Base-by-base conservation (phyloP, 495 filamentous ascomycete species). In the Neurospora sublineolata region DNA sequence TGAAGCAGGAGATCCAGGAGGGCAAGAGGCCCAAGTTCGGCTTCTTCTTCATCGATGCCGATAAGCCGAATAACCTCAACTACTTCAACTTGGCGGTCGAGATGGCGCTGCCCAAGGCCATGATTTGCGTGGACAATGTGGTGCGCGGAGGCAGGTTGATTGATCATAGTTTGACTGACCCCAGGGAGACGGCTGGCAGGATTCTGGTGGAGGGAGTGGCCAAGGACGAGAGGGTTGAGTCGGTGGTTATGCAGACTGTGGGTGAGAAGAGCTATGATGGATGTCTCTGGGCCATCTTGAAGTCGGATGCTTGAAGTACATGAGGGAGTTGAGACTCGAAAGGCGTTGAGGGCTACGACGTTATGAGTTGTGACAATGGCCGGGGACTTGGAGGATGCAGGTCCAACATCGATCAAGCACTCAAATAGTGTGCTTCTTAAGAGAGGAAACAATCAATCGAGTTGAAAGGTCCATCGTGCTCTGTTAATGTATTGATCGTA, bases 261-360 rank as follows among this genome's bases (percentile, higher is more conserved):
- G 82, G 83, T 0, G 83, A 83, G 76, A 88, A 87, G 79, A 79
- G 75, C 20, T 84, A 86, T 72, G 86, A 87, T 80, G 86, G 86
- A 2, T 84, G 72, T 69, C 46, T 80, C 68, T 82, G 75, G 58
- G 78, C 77, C 4, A 76, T 77, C 70, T 78, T 83, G 76, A 82
- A 81, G 58, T 82, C 70, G 40, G 30, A 27, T 77, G 83, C 77
- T 39, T 69, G 33, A 70, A 33, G 30, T 30, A 30, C 11, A 16
- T 14, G 0, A 3, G 23, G 12, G 52, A 4, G 52, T 27, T 16
- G 52, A n/a, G n/a, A n/a, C n/a, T n/a, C n/a, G n/a, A 60, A 2
- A 58, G 11, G 23, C 20, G 20, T 12, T 27, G 18, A 12, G 46
- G 20, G 0, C 14, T 36, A 36, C 46, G 14, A 33, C 0, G 12